These are phyloP conservation scores for Knoxdaviesia proteae DNA, from an alignment of 2,329 filamentous ascomycete genomes.

Conservation along the genomic window DNA sequence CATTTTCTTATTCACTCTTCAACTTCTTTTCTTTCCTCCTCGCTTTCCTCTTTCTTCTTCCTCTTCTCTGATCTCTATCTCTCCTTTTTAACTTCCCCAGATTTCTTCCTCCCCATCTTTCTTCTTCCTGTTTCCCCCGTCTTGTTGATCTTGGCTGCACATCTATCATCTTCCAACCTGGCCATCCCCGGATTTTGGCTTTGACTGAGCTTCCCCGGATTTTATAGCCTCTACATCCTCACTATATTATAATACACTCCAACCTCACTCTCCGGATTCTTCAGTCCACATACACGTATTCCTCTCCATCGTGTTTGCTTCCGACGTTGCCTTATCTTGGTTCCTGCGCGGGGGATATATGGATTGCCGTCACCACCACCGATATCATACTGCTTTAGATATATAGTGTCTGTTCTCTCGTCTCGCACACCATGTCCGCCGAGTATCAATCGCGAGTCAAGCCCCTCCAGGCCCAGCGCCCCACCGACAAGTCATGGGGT, in stretches of 20 bases:
- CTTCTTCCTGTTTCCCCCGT: not conserved
- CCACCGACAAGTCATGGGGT: slow-evolving; percentile 52
- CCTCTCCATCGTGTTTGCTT: too few species aligned
- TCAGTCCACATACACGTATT: too few species aligned
- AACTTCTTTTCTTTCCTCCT: too few species aligned
- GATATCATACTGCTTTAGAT: not conserved
- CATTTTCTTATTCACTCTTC: too few species aligned
- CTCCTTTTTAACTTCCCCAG: not conserved
- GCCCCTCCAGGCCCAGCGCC: not conserved
- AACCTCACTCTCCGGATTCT: not conserved
- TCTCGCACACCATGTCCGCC: not conserved
- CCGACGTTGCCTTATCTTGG: too few species aligned
- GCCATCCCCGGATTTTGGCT: slow-evolving; percentile 3
- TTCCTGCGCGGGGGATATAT: too few species aligned
- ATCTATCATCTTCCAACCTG: slow-evolving; percentile 1
- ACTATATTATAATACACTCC: not conserved
- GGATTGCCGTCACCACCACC: not conserved
- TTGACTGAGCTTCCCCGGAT: slow-evolving; percentile 4
- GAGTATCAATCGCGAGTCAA: not conserved
- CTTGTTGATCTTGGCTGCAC: not conserved
- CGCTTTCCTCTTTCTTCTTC: not conserved
- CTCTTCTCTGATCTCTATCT: not conserved
- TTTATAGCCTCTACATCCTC: not conserved
- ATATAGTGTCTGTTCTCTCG: not conserved
- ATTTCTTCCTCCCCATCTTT: too few species aligned